Evolutionary conservation across 1,284 basidiomycete genomes (phyloP).

Genomic region (Laetiporus sulphureus): DNA sequence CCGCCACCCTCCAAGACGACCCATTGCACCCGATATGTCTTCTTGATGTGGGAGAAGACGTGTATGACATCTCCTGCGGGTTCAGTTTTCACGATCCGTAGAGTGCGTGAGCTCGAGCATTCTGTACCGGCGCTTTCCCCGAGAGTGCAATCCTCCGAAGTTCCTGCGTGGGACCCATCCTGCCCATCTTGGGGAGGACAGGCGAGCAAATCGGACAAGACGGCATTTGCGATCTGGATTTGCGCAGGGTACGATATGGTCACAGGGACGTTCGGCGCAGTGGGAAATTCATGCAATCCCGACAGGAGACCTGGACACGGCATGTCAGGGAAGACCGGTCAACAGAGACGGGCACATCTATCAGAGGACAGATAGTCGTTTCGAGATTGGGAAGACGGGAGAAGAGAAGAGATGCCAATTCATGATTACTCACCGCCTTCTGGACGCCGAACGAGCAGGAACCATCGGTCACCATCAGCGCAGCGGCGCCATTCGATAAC

Average conservation of each 20-base stretch:
- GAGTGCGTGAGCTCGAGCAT: constrained; percentile 1
- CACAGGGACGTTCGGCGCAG: constrained; percentile 39
- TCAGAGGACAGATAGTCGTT: constrained; percentile 9
- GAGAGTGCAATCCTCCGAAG: constrained; percentile 3
- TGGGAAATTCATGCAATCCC: constrained; percentile 82
- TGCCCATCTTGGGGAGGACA: constrained; percentile 1
- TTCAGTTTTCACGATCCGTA: constrained; percentile 40
- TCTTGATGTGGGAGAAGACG: constrained; percentile 86
- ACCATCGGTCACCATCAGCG: constrained; percentile 38
- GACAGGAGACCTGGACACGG: constrained; percentile 70
- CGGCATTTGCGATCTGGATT: constrained; percentile 31
- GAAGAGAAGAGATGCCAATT: no score
- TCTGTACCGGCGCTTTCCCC: constrained; percentile 1
- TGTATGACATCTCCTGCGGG: constrained; percentile 68
- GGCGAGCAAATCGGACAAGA: constrained; percentile 38
- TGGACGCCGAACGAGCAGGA: constrained; percentile 77
- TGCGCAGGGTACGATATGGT: constrained; percentile 27
- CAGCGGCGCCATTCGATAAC: constrained; percentile 71
- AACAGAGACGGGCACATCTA: constrained; percentile 1
- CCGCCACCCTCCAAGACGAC: constrained; percentile 52
- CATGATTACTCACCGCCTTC: constrained; percentile 57
- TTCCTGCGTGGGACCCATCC: constrained; percentile 7
- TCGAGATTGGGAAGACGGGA: constrained; percentile 6
- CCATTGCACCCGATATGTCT: constrained; percentile 83
- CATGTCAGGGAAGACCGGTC: constrained; percentile 12